These are phyloP conservation scores for Rubroboletus pulcherrimus DNA, from an alignment of 768 basidiomycete genomes.

Conservation along the genomic window DNA sequence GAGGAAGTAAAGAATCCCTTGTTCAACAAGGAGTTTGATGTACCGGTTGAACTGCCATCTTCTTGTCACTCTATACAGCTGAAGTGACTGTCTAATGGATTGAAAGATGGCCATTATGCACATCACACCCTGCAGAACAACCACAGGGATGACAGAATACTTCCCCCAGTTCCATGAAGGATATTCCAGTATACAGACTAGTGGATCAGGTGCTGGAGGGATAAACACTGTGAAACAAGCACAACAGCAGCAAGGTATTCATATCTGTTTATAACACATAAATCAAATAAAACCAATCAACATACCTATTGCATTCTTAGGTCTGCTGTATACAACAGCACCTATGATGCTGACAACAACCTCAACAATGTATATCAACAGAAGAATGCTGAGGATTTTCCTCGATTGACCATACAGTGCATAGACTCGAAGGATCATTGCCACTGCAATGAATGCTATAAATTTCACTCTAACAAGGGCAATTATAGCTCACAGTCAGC, in stretches of 20 bases:
- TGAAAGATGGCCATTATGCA: background rate
- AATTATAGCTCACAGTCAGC: slow-evolving; percentile 1
- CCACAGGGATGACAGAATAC: background rate
- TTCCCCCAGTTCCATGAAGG: slow-evolving; percentile 1
- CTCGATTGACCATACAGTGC: slow-evolving; percentile 3
- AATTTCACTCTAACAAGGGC: background rate
- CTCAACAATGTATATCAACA: background rate
- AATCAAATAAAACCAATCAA: background rate
- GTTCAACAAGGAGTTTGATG: background rate
- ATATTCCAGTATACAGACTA: slow-evolving; percentile 1
- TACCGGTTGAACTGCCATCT: slow-evolving; percentile 9
- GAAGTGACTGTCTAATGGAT: background rate
- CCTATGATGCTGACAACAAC: background rate
- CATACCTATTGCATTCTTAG: background rate
- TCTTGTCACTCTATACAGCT: background rate
- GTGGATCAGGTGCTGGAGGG: background rate
- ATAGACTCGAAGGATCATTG: slow-evolving; percentile 10
- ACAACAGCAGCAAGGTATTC: background rate
- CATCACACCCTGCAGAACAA: slow-evolving; percentile 3
- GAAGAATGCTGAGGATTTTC: background rate
- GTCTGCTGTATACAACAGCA: background rate
- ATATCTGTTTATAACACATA: background rate
- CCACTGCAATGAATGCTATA: background rate
- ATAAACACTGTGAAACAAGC: background rate
- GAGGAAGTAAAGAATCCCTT: slow-evolving; percentile 9